These are phyloP conservation scores for Ophiocordyceps camponoti-rufipedis DNA, from an alignment of 2,329 filamentous ascomycete genomes.

Conservation along the genomic window DNA sequence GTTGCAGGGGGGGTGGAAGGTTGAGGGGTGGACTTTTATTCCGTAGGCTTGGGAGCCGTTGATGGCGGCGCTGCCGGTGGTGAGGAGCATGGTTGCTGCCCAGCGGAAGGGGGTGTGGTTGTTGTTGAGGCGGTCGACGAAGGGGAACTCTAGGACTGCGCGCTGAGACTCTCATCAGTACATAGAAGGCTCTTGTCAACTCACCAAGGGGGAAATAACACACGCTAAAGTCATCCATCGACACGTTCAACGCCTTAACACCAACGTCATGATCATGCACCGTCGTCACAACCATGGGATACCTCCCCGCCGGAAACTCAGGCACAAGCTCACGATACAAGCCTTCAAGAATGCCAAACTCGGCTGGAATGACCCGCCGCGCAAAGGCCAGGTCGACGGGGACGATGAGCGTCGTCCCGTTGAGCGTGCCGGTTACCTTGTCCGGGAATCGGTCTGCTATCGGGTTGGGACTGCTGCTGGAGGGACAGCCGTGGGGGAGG, in stretches of 20 bases:
- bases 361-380: neutral
- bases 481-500: neutral
- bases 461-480: neutral
- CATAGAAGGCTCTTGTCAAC: no score
- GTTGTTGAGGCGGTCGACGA: neutral
- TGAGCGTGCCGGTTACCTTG: neutral
- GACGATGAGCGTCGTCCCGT: neutral
- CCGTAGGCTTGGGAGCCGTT: neutral
- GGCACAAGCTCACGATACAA: neutral
- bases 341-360: neutral
- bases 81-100: neutral
- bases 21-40: neutral
- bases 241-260: neutral
- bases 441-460: neutral
- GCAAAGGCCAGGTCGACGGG: neutral
- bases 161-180: no score
- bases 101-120: neutral
- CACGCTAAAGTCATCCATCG: neutral
- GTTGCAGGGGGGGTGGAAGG: neutral
- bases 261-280: neutral
- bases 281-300: neutral
- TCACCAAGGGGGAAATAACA: no score
- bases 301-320: neutral
- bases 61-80: neutral
- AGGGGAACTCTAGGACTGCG: neutral